Percentiles rank a stretch among this genome's conserved stretches.
Evolutionary conservation across 371 early-diverging fungal species (phyloP).

Genomic region (Mortierella sp.): DNA sequence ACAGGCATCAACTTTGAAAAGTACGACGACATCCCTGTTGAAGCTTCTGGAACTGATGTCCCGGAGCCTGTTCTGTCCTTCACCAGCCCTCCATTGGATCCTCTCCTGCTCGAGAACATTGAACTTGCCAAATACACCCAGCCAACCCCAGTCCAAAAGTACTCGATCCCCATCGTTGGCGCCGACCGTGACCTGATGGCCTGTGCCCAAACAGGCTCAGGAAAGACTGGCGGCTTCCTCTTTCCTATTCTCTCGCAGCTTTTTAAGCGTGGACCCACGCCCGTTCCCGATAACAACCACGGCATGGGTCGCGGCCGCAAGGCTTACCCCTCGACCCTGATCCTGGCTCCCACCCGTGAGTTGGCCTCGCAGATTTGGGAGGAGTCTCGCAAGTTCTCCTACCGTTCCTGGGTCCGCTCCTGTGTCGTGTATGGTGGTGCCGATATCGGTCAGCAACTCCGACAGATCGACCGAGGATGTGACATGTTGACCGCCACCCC

Average conservation of each 20-base stretch:
- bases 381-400: slow-evolving; percentile 89
- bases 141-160: slow-evolving; percentile 97
- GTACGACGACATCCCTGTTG: slow-evolving; percentile 97
- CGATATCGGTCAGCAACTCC: slow-evolving; percentile 91
- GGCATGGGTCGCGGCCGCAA: slow-evolving; percentile 89
- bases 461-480: slow-evolving; percentile 91
- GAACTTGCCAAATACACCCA: slow-evolving; percentile 91
- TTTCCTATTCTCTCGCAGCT: slow-evolving; percentile 91
- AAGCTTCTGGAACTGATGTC: slow-evolving; percentile 85
- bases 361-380: slow-evolving; percentile 95
- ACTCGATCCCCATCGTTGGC: slow-evolving; percentile 92
- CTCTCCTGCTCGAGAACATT: slow-evolving; percentile 92
- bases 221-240: slow-evolving; percentile 92
- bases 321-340: slow-evolving; percentile 83
- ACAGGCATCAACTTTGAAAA: slow-evolving; percentile 98
- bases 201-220: slow-evolving; percentile 97
- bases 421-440: slow-evolving; percentile 98
- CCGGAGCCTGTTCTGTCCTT: slow-evolving; percentile 79
- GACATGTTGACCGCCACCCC: slow-evolving; percentile 99
- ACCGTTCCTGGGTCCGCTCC: slow-evolving; percentile 92
- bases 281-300: slow-evolving; percentile 61
- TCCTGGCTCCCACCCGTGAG: slow-evolving; percentile 98
- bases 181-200: slow-evolving; percentile 85
- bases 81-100: slow-evolving; percentile 84
- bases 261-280: slow-evolving; percentile 91